Evolutionary conservation across 208 protist genomes (phyloP).

Genomic region (Trypanosoma melophagium): DNA sequence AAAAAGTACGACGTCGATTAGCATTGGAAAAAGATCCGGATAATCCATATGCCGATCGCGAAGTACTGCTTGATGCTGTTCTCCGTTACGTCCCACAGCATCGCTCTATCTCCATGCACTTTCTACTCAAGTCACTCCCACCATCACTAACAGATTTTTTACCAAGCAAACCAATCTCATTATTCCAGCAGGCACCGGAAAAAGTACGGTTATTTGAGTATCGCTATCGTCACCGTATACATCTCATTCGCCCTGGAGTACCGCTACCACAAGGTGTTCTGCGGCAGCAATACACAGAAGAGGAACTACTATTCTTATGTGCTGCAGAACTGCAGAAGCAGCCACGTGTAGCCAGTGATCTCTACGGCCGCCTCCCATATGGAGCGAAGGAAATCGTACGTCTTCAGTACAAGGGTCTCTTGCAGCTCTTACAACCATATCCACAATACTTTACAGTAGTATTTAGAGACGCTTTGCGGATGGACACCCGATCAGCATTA

Average conservation of each 20-base stretch:
- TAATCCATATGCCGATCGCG: conserved; percentile 41
- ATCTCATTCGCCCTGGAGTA: conserved; percentile 46
- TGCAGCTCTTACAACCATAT: conserved; percentile 36
- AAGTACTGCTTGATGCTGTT: conserved; percentile 45
- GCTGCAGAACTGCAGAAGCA: conserved; percentile 37
- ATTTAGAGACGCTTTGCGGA: conserved; percentile 24
- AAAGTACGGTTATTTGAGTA: conserved; percentile 72
- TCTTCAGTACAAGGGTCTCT: conserved; percentile 28
- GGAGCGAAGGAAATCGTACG: conserved; percentile 42
- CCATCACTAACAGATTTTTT: conserved; percentile 43
- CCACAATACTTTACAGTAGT: conserved; percentile 54
- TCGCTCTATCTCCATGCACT: conserved; percentile 42
- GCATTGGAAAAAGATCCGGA: conserved; percentile 42
- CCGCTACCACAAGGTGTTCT: conserved; percentile 54
- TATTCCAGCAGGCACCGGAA: conserved; percentile 39
- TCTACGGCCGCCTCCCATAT: conserved; percentile 44
- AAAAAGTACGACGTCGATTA: conserved; percentile 43
- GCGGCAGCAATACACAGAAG: conserved; percentile 42
- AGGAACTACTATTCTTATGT: conserved; percentile 47
- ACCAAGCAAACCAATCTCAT: conserved; percentile 30
- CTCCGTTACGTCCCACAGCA: conserved; percentile 43
- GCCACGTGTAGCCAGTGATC: conserved; percentile 12
- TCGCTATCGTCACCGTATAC: conserved; percentile 38
- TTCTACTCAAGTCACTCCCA: conserved; percentile 39
- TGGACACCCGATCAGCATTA: conserved; percentile 23